A percentile compares a stretch with the other conserved stretches of the same genome.
Conservation (phyloP, 2,329 filamentous ascomycete species). For the Diaporthe citrichinensis region DNA sequence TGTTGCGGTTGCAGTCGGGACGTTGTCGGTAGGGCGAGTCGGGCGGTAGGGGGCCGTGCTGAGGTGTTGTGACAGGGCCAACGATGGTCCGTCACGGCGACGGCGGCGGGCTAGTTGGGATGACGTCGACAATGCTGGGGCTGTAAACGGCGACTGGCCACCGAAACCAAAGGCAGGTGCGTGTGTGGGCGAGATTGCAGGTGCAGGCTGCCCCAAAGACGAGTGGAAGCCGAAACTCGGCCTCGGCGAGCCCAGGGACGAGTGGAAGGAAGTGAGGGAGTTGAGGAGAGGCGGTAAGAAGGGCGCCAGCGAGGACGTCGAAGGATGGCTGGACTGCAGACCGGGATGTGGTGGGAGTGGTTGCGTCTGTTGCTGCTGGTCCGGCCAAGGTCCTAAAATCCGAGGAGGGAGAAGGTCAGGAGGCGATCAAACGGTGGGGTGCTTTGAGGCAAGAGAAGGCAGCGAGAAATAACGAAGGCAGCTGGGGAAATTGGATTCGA, state of each 20-base stretch:
- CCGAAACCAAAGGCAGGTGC: not conserved
- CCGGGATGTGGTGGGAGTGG: slow-evolving; percentile 1
- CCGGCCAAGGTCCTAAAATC: slow-evolving; percentile 33
- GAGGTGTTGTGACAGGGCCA: slow-evolving; percentile 20
- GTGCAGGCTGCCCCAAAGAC: not conserved
- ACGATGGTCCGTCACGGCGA: slow-evolving; percentile 12
- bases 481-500: not conserved
- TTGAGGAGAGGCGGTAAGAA: slow-evolving; percentile 20
- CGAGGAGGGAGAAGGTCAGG: slow-evolving; percentile 13
- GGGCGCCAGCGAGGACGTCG: slow-evolving; percentile 12
- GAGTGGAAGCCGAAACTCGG: not conserved
- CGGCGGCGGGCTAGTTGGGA: slow-evolving; percentile 28
- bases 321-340: slow-evolving; percentile 7
- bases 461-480: slow-evolving; percentile 19
- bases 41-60: slow-evolving; percentile 21
- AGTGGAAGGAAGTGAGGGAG: slow-evolving; percentile 18
- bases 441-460: slow-evolving; percentile 4
- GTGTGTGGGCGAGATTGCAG: not conserved
- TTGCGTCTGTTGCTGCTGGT: slow-evolving; percentile 5
- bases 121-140: slow-evolving; percentile 31
- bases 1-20: not conserved
- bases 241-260: slow-evolving; percentile 8
- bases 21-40: slow-evolving; percentile 2
- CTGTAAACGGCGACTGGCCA: slow-evolving; percentile 11
- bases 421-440: slow-evolving; percentile 26